A percentile compares a stretch with the other conserved stretches of the same genome.
Evolutionary conservation across 768 basidiomycete genomes (phyloP).

Genomic region (Antrodiella citrinella): DNA sequence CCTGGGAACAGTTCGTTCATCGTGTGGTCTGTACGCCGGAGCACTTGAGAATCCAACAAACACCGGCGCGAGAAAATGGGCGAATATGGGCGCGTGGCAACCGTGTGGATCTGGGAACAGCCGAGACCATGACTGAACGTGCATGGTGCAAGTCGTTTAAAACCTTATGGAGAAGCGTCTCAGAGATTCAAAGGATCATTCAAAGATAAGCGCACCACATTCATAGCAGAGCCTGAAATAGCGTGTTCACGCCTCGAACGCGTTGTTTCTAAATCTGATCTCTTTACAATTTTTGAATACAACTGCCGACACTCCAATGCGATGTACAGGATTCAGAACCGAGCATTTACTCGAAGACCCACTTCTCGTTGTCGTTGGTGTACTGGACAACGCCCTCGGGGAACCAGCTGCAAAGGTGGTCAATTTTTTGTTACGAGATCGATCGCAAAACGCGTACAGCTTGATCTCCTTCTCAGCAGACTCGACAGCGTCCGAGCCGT

Average conservation of each 20-base stretch:
- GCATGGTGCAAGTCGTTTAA: no score
- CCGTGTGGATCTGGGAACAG: background rate
- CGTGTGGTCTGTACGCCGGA: no score
- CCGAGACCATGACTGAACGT: background rate
- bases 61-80: no score
- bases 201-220: background rate
- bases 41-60: background rate
- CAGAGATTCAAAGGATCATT: background rate
- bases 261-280: background rate
- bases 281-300: background rate
- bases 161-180: background rate
- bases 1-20: no score
- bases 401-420: slow-evolving; percentile 64
- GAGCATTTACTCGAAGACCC: slow-evolving; percentile 70
- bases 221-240: background rate
- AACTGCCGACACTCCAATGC: background rate
- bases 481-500: slow-evolving; percentile 85
- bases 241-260: no score
- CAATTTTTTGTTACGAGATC: no score
- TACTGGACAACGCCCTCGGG: slow-evolving; percentile 77
- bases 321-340: background rate
- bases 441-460: slow-evolving; percentile 40
- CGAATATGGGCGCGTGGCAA: no score
- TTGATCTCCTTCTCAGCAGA: slow-evolving; percentile 90
- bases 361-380: slow-evolving; percentile 49